phyloP scores from a whole-genome alignment of 2,329 filamentous ascomycete genomes.

The Hymenoscyphus occultus region DNA sequence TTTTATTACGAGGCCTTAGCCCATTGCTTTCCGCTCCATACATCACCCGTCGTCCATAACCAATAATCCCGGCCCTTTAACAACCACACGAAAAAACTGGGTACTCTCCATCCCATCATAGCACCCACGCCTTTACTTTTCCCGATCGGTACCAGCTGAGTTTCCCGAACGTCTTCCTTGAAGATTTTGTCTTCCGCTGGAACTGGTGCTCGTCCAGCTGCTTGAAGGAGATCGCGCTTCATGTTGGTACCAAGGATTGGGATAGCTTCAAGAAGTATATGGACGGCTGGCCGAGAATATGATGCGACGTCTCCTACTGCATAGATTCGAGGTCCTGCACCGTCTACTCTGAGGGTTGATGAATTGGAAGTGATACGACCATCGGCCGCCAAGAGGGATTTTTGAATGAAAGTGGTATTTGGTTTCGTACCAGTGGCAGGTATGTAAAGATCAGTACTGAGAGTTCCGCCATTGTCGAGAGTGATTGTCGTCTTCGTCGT shows the following conservation, averaged over 20 bases:
- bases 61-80: constrained; percentile 52
- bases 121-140: constrained; percentile 45
- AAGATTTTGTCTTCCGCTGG: constrained; percentile 38
- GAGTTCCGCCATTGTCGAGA: constrained; percentile 40
- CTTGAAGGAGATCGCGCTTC: constrained; percentile 46
- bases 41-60: constrained; percentile 45
- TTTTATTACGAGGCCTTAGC: constrained; percentile 44
- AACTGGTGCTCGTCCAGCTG: constrained; percentile 29
- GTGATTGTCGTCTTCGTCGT: constrained; percentile 37
- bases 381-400: constrained; percentile 35
- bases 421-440: constrained; percentile 43
- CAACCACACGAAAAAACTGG: constrained; percentile 46
- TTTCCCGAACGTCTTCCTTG: constrained; percentile 44
- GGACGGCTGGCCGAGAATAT: constrained; percentile 41
- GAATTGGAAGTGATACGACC: constrained; percentile 41
- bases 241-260: constrained; percentile 48
- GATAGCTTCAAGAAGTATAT: constrained; percentile 41
- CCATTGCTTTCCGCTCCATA: constrained; percentile 54
- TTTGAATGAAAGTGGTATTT: constrained; percentile 42
- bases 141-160: constrained; percentile 48
- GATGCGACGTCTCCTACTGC: constrained; percentile 46
- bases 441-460: constrained; percentile 48
- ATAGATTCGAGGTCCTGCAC: constrained; percentile 42
- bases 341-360: constrained; percentile 40
- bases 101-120: constrained; percentile 42